Base-by-base conservation (phyloP, 2,329 filamentous ascomycete genomes). In the Cladobotryum protrusum region DNA sequence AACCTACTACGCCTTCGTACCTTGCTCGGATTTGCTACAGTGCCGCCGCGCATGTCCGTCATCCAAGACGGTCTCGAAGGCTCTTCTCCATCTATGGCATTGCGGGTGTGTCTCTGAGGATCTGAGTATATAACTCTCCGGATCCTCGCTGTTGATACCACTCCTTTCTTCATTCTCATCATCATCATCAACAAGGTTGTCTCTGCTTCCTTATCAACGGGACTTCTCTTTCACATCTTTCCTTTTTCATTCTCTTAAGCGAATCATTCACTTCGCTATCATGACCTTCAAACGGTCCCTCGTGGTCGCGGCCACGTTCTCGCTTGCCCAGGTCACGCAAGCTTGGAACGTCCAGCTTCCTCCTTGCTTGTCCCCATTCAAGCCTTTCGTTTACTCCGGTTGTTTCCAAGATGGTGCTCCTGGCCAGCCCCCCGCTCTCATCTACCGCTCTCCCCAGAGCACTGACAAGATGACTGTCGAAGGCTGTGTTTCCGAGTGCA, bases 401-500 rank as follows among this genome's bases (percentile, higher is more conserved):
- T 78, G 75, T 62, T 77, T 68, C 61, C 54, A 64, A 49, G 73
- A 76, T 41, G 43, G 43, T 7, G 34, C 24, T 13, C 34, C 47
- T 44, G 65, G 64, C 29, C 60, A 52, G 29, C 56, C 59, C 1
- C 60, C 59, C 20, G 64, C 71, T 12, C 69, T 78, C 37, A 63
- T 64, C 54, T 72, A 72, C 60, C 70, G 70, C 48, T 74, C 70
- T 52, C 60, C 62, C 15, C 58, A 67, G 39, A 59, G 68, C 54
- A 55, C 61, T 48, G 54, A 61, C 18, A 62, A 65, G 57, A 76
- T 75, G 71, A 78, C 74, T 2, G 65, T 74, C 32, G 71, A 76
- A 63, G 66, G 64, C 56, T 78, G 75, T 54, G 63, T 71, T 37
- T 63, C 73, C 39, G 68, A 71, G 47, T 78, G 75, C 68, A 77